Percentiles rank a stretch among this genome's conserved stretches.
phyloP scores from a whole-genome alignment of 176 grass and related monocot genomes.

The Pontederia crassipes region DNA sequence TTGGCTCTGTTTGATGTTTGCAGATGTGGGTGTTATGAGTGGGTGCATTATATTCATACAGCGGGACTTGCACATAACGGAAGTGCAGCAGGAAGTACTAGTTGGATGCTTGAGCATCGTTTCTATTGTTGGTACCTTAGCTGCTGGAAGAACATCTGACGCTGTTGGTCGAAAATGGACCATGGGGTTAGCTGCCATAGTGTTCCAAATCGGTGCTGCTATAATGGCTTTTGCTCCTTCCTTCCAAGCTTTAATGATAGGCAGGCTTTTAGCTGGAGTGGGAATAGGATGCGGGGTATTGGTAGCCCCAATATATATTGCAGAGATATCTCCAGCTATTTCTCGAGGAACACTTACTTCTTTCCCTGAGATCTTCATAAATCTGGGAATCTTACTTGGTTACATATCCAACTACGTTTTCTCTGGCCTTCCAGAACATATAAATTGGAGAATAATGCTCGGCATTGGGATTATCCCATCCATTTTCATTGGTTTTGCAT shows the following conservation, averaged over 20 bases:
- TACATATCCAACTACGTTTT: constrained; percentile 82
- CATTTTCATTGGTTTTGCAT: constrained; percentile 51
- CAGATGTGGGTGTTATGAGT: constrained; percentile 89
- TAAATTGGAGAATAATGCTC: constrained; percentile 82
- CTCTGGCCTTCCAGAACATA: constrained; percentile 53
- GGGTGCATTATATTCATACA: constrained; percentile 88
- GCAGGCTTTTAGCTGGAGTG: constrained; percentile 58
- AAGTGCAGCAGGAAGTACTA: constrained; percentile 86
- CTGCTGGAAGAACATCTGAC: constrained; percentile 54
- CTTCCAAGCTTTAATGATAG: constrained; percentile 51
- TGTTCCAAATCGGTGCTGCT: constrained; percentile 53
- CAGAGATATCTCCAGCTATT: constrained; percentile 60
- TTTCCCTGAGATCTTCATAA: constrained; percentile 91
- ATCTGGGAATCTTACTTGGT: constrained; percentile 68
- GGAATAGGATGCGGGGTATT: constrained; percentile 76
- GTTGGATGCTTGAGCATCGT: constrained; percentile 76
- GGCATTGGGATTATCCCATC: constrained; percentile 75
- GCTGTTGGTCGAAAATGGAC: constrained; percentile 70
- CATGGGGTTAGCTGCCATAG: constrained; percentile 54
- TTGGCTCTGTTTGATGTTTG: not conserved
- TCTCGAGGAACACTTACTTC: constrained; percentile 51
- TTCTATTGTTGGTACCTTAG: constrained; percentile 75
- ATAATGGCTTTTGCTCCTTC: constrained; percentile 76
- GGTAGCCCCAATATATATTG: constrained; percentile 82
- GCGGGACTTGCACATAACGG: constrained; percentile 65